Evolutionary conservation across 805 yeast genomes (phyloP), one percentile per base, ranked within the genome.

Genomic region (Hanseniaspora pseudoguilliermondii): DNA sequence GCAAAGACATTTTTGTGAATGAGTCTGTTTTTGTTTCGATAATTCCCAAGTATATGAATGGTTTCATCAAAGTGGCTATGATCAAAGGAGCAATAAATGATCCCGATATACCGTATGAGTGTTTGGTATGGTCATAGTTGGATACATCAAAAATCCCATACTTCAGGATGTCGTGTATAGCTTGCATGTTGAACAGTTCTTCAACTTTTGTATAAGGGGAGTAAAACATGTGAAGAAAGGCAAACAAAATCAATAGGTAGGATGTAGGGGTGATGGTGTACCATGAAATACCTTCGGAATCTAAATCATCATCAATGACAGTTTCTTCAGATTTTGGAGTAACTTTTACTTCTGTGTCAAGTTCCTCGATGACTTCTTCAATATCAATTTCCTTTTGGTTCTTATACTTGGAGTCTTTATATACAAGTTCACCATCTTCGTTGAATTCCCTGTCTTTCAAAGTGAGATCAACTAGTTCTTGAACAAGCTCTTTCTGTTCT

Each of bases 141-240:
- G 69, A 58, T 1, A 76, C 16, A 58, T 69, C 69, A 25, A 57
- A 60, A 2, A 65, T 36, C 7, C 96, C 96, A 64, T 80, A 75
- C 59, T 77, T 75, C 50, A 86, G 60, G 44, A 89, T 73, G 63
- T 91, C 97, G 64, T 90, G 89, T 43, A 87, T 73, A 0, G 97
- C 97, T 63, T 91, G 97, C 47, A 86, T 72, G 62, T 83, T 86
- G 74, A 91, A 91, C 32, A 96, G 86, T 66, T 91, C 97, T 66
- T 91, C 97, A 0, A 91, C 96, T 69, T 91, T 91, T 1, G 97
- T 84, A 68, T 72, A 87, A 0, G 96, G 97, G 0, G 96, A 76
- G 1, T 78, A 62, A 11, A 72, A 59, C 58, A 84, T 61, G 64
- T 83, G 81, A 48, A 69, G 68, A 1, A 73, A 65, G 11, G 84